These are phyloP conservation scores for Cyberlindnera samutprakarnensis DNA, from an alignment of 805 yeast genomes.

Conservation along the genomic window DNA sequence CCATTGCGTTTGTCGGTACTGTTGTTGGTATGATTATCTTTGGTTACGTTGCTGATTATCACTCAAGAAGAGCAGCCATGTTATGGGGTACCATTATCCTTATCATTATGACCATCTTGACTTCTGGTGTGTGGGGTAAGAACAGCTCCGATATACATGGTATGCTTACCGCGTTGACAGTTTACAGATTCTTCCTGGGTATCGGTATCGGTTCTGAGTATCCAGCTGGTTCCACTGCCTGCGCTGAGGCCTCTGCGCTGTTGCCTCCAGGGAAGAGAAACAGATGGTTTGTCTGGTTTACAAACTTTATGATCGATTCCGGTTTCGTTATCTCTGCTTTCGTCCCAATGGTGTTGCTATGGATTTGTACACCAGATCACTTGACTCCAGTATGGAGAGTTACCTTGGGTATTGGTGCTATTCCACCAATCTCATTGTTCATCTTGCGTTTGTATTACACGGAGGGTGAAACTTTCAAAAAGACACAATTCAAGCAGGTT, in stretches of 20 bases:
- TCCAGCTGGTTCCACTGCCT: slow-evolving; percentile 89
- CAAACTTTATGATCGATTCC: slow-evolving; percentile 77
- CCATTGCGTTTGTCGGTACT: slow-evolving; percentile 89
- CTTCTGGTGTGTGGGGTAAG: slow-evolving; percentile 82
- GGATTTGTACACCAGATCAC: slow-evolving; percentile 70
- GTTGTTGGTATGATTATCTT: slow-evolving; percentile 79
- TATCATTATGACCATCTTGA: slow-evolving; percentile 68
- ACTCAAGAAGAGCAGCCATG: slow-evolving; percentile 82
- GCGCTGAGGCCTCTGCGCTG: slow-evolving; percentile 81
- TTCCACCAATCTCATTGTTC: slow-evolving; percentile 76
- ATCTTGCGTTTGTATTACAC: slow-evolving; percentile 67
- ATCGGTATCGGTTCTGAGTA: slow-evolving; percentile 93
- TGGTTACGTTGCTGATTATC: slow-evolving; percentile 74
- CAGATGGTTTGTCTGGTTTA: slow-evolving; percentile 84
- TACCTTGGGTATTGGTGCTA: slow-evolving; percentile 82
- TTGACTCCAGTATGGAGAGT: slow-evolving; percentile 87
- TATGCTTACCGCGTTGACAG: slow-evolving; percentile 75
- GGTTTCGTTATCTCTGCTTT: slow-evolving; percentile 83
- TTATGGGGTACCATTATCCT: slow-evolving; percentile 66
- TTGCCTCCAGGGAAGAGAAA: slow-evolving; percentile 80
- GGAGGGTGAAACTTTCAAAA: slow-evolving; percentile 66
- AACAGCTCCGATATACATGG: slow-evolving; percentile 44
- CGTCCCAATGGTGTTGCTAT: slow-evolving; percentile 77
- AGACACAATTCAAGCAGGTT: slow-evolving; percentile 59
- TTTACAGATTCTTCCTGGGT: slow-evolving; percentile 83